A percentile compares a stretch with the other conserved stretches of the same genome.
Evolutionary conservation across 768 basidiomycete genomes (phyloP).

Genomic region (Termitomyces sp.): DNA sequence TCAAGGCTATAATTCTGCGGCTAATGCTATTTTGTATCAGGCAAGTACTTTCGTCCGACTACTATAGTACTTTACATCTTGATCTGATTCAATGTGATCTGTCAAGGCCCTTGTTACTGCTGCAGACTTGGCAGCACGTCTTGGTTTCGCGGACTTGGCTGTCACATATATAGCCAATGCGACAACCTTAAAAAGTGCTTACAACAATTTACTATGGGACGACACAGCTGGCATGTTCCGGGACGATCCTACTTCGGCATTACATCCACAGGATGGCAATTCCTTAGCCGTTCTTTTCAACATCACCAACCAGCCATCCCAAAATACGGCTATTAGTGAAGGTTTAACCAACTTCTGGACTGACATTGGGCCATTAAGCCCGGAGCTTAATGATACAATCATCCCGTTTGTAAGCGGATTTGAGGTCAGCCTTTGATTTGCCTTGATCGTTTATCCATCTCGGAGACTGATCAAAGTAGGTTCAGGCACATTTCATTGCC

Average conservation of each 20-base stretch:
- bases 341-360: constrained; percentile 47
- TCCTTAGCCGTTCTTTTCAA: constrained; percentile 46
- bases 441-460: not conserved
- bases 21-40: constrained; percentile 42
- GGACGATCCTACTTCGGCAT: constrained; percentile 38
- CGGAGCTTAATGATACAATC: constrained; percentile 49
- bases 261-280: constrained; percentile 50
- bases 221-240: constrained; percentile 38
- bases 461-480: constrained; percentile 22
- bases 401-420: constrained; percentile 51
- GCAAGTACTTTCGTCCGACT: constrained; percentile 22
- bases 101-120: constrained; percentile 30
- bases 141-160: constrained; percentile 23
- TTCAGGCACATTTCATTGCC: constrained; percentile 48
- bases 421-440: constrained; percentile 28
- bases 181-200: constrained; percentile 34
- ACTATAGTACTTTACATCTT: not conserved
- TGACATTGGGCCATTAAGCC: constrained; percentile 41
- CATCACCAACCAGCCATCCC: constrained; percentile 33
- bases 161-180: constrained; percentile 27
- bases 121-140: constrained; percentile 29
- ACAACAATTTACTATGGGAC: constrained; percentile 44
- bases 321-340: constrained; percentile 38
- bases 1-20: constrained; percentile 44
- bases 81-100: too few species aligned